phyloP scores from a whole-genome alignment of 495 filamentous ascomycete species.

The Usnea hakonensis region DNA sequence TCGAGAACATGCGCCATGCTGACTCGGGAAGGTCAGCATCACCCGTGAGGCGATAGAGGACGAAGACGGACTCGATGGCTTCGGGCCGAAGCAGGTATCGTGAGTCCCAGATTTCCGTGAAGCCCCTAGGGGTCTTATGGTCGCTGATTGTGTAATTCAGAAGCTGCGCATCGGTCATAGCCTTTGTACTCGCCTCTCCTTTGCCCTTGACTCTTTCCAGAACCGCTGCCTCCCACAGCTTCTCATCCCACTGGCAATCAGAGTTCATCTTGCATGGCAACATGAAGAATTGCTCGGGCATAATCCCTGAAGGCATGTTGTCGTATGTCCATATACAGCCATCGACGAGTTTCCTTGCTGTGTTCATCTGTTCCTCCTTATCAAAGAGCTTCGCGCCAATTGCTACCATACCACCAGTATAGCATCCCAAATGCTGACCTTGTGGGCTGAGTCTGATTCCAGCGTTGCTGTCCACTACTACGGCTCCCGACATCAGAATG shows the following conservation, averaged over 20 bases:
- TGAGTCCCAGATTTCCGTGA: conserved; percentile 49
- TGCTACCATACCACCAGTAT: conserved; percentile 53
- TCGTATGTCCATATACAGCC: conserved; percentile 57
- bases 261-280: conserved; percentile 40
- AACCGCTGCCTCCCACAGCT: conserved; percentile 41
- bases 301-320: conserved; percentile 48
- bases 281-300: conserved; percentile 52
- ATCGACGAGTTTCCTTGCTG: conserved; percentile 48
- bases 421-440: conserved; percentile 54
- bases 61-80: conserved; percentile 65
- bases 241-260: conserved; percentile 50
- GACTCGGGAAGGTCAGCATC: conserved; percentile 55
- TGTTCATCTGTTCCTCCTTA: conserved; percentile 44
- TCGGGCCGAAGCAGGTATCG: conserved; percentile 65
- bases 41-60: conserved; percentile 70
- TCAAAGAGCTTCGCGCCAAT: conserved; percentile 54
- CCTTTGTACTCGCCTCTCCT: not conserved
- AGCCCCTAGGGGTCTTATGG: conserved; percentile 47
- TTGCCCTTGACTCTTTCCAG: conserved; percentile 15
- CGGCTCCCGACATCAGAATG: conserved; percentile 66
- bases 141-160: conserved; percentile 36
- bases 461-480: conserved; percentile 21
- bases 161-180: conserved; percentile 21
- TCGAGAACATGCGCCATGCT: conserved; percentile 71
- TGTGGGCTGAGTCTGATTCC: conserved; percentile 14